phyloP scores from a whole-genome alignment of 2,329 filamentous ascomycete species.

The Diaporthe sp. region DNA sequence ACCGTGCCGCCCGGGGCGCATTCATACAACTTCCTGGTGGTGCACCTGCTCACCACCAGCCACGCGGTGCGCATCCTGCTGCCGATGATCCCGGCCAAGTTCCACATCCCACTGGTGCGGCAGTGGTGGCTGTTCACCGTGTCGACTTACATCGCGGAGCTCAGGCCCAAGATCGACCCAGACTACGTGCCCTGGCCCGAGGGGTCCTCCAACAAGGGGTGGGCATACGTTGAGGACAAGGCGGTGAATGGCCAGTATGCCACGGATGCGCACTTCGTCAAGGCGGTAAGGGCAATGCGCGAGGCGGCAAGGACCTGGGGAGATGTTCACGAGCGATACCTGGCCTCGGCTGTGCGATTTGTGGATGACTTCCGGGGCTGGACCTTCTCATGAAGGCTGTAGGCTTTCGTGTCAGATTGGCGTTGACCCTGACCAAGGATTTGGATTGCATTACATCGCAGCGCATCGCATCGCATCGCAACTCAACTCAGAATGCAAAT shows the following conservation, averaged over 20 bases:
- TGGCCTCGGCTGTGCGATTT: conserved; percentile 77
- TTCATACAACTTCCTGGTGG: conserved; percentile 84
- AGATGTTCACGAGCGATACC: conserved; percentile 72
- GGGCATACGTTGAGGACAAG: conserved; percentile 80
- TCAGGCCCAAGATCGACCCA: conserved; percentile 78
- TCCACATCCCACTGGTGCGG: conserved; percentile 78
- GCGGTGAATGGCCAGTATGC: conserved; percentile 75
- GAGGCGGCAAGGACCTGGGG: conserved; percentile 81
- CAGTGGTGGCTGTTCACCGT: conserved; percentile 92
- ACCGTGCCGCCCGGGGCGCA: conserved; percentile 67
- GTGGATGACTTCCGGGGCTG: conserved; percentile 79
- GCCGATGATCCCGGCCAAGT: conserved; percentile 77
- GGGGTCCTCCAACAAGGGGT: conserved; percentile 73
- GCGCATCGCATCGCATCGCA: neutral
- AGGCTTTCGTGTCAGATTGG: neutral
- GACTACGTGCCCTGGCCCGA: conserved; percentile 65
- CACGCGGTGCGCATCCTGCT: conserved; percentile 90
- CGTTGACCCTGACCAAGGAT: neutral
- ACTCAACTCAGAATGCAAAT: neutral
- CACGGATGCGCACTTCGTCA: conserved; percentile 86
- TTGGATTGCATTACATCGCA: neutral
- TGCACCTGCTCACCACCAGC: conserved; percentile 84
- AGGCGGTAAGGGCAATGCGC: conserved; percentile 79
- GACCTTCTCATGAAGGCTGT: conserved; percentile 50
- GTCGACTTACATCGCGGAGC: conserved; percentile 79